phyloP scores from a whole-genome alignment of 495 filamentous ascomycete species.

The Talaromyces wortmannii region DNA sequence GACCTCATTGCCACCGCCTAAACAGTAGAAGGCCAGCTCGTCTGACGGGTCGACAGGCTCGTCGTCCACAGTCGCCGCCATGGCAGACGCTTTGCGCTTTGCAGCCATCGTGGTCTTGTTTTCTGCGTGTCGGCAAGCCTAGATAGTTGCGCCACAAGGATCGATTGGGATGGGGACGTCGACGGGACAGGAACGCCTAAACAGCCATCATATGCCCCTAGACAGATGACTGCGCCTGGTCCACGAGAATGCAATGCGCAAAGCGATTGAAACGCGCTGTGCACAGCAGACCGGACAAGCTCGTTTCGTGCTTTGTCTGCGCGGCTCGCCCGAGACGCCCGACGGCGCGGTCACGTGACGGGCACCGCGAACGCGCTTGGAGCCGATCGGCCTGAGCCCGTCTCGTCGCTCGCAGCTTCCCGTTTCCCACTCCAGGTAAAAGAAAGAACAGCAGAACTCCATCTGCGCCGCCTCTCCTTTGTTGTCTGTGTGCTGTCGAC shows the following conservation, averaged over 20 bases:
- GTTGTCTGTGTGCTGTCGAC: too few relatives aligned
- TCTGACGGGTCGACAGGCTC: conserved; percentile 74
- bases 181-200: not conserved
- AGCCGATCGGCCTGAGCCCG: not conserved
- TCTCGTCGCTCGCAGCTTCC: not conserved
- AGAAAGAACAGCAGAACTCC: not conserved
- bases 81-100: conserved; percentile 67
- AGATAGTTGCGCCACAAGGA: not conserved
- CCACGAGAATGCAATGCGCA: too few relatives aligned
- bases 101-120: conserved; percentile 51
- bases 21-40: conserved; percentile 84
- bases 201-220: not conserved
- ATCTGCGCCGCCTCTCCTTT: not conserved
- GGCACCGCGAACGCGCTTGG: conserved; percentile 1
- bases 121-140: not conserved
- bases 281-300: too few relatives aligned
- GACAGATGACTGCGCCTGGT: too few relatives aligned
- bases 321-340: not conserved
- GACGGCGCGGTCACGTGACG: conserved; percentile 4
- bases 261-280: too few relatives aligned
- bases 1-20: conserved; percentile 95
- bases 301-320: not conserved
- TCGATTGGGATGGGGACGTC: not conserved
- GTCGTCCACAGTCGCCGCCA: conserved; percentile 51
- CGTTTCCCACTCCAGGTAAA: not conserved